These are phyloP conservation scores for Arachis stenosperma DNA, from an alignment of 306 rosid species.

Conservation along the genomic window DNA sequence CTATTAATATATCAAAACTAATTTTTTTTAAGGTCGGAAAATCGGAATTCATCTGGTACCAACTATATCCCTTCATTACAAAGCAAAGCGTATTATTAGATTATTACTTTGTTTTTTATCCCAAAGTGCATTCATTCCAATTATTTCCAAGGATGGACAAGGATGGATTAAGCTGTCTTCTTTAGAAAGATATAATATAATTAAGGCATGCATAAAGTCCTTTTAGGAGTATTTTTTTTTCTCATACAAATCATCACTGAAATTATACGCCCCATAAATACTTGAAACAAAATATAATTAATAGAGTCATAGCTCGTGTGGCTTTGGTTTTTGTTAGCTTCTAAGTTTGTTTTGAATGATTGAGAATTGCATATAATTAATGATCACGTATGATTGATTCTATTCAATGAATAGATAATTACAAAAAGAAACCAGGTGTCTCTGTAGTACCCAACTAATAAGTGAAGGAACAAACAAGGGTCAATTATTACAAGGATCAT, in stretches of 20 bases:
- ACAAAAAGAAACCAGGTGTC: not conserved
- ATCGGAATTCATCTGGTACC: constrained; percentile 46
- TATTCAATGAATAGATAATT: constrained; percentile 48
- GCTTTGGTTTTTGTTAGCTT: constrained; percentile 61
- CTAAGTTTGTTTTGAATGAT: constrained; percentile 88
- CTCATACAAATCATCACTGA: constrained; percentile 30
- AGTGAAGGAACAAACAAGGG: constrained; percentile 1
- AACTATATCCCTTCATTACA: constrained; percentile 48
- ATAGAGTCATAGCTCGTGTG: constrained; percentile 34
- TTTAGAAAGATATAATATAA: constrained; percentile 33
- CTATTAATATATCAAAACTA: no score
- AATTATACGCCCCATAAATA: constrained; percentile 33
- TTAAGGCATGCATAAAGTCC: constrained; percentile 47
- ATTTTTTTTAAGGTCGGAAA: constrained; percentile 35
- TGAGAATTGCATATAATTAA: constrained; percentile 47
- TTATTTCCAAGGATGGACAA: constrained; percentile 25
- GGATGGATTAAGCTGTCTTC: constrained; percentile 30
- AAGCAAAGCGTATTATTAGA: constrained; percentile 42
- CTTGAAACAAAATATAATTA: constrained; percentile 31
- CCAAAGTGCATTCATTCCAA: constrained; percentile 8
- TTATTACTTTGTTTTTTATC: constrained; percentile 18
- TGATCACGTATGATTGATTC: constrained; percentile 38
- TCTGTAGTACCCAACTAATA: constrained; percentile 6
- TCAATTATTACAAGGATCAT: no score
- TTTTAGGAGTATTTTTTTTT: not conserved